phyloP scores from a whole-genome alignment of 176 grass and related monocot genomes.

The Triticum aestivum region DNA sequence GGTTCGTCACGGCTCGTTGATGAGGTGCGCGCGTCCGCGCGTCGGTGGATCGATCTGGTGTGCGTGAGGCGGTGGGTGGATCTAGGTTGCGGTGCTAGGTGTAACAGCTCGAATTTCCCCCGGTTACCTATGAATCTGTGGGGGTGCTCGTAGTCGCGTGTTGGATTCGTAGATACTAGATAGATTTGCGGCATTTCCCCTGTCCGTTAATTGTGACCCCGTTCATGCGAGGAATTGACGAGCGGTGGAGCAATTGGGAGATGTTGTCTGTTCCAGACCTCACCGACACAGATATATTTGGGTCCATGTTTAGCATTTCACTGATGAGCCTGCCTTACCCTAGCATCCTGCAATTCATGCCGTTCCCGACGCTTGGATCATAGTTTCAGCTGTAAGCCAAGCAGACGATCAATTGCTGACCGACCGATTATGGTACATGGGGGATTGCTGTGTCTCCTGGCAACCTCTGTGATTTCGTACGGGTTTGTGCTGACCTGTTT shows the following conservation, averaged over 20 bases:
- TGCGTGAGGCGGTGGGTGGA: slow-evolving; percentile 32
- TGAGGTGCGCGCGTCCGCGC: background rate
- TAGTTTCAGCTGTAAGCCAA: background rate
- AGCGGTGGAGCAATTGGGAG: background rate
- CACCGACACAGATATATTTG: background rate
- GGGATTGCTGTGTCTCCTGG: background rate
- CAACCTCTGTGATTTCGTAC: background rate
- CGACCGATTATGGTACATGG: background rate
- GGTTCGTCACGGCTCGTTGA: background rate
- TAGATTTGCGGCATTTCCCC: background rate
- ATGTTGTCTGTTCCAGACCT: background rate
- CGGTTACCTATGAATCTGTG: background rate
- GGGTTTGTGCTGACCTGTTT: slow-evolving; percentile 8
- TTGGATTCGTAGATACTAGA: too few species aligned
- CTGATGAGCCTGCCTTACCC: background rate
- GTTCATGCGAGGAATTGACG: background rate
- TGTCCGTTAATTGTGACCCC: background rate
- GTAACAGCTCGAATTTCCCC: background rate
- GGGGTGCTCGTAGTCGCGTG: background rate
- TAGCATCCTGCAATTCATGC: background rate
- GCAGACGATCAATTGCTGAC: background rate
- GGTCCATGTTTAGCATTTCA: background rate
- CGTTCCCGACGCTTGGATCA: background rate
- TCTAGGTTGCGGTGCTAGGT: slow-evolving; percentile 11
- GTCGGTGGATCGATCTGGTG: background rate